Evolutionary conservation across 352 stramenopile genomes (phyloP).

Genomic region (Phytophthora quininea): DNA sequence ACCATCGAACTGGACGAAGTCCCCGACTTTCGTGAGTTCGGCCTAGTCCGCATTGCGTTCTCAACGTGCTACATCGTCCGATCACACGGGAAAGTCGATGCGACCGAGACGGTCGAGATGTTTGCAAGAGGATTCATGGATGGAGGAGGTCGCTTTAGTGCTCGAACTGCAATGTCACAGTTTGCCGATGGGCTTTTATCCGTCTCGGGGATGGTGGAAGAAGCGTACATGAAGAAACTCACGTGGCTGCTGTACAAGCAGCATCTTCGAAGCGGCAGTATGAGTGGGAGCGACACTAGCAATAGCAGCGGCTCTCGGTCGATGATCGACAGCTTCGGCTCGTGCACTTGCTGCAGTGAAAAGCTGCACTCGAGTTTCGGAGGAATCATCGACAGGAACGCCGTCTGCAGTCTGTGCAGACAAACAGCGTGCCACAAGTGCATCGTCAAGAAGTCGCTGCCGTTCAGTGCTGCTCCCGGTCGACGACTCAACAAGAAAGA

Average conservation of each 20-base stretch:
- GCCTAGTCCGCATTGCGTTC: slow-evolving; percentile 31
- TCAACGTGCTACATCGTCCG: slow-evolving; percentile 45
- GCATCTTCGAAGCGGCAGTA: slow-evolving; percentile 15
- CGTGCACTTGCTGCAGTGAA: slow-evolving; percentile 39
- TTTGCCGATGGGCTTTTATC: slow-evolving; percentile 33
- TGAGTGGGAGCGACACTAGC: slow-evolving; percentile 20
- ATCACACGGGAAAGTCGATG: slow-evolving; percentile 2
- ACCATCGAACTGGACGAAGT: slow-evolving; percentile 38
- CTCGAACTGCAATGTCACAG: slow-evolving; percentile 28
- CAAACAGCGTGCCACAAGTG: slow-evolving; percentile 43
- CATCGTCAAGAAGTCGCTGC: slow-evolving; percentile 44
- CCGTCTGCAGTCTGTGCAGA: slow-evolving; percentile 28
- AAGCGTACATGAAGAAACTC: slow-evolving; percentile 55
- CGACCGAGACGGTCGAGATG: slow-evolving; percentile 26
- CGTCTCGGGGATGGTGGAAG: slow-evolving; percentile 35
- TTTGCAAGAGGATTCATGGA: slow-evolving; percentile 46
- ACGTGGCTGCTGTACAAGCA: slow-evolving; percentile 45
- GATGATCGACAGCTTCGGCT: slow-evolving; percentile 2
- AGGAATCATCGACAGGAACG: slow-evolving; percentile 25
- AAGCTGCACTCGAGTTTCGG: slow-evolving; percentile 26
- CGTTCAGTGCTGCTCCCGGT: slow-evolving; percentile 30
- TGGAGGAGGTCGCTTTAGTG: slow-evolving; percentile 33
- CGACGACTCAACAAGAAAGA: slow-evolving; percentile 33
- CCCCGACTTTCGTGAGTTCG: slow-evolving; percentile 37
- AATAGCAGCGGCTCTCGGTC: slow-evolving; percentile 14